Evolutionary conservation across 2,329 filamentous ascomycete genomes (phyloP), one percentile per base, ranked within the genome.

Genomic region (Fusarium acutatum): DNA sequence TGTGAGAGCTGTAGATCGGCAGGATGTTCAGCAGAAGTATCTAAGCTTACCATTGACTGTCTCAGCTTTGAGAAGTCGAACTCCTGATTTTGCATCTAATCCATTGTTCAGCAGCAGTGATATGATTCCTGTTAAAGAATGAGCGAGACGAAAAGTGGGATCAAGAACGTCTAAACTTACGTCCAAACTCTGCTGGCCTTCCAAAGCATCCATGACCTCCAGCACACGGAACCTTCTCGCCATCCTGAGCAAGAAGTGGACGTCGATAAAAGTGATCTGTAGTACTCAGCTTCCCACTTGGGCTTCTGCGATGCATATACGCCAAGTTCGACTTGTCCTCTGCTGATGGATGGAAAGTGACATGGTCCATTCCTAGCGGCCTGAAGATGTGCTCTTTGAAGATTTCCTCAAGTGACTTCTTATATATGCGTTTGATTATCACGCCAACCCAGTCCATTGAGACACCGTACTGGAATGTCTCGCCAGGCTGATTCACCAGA

Each of bases 81-180:
- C 34, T 22, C 50, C 24, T 13, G 13, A n/a, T 37, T 53, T 22
- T 1, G 24, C 32, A 53, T 53, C 50, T 1, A 28, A 0, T 9
- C 50, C 24, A 3, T 26, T 1, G 5, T 37, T 53, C 24, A 37
- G 4, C 0, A 53, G 24, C 1, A 53, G 5, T 13, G 32, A 53
- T 0, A 53, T 37, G 1, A 53, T 10, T 13, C 18, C 32, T 37
- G 13, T 2, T 2, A 7, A 3, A 12, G 2, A 17, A 0, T 53
- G 12, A 53, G 30, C 15, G 1, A 14, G 17, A 24, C 10, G 3
- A 5, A 2, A 9, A 18, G 4, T 1, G 24, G 5, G 0, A 50
- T 2, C 6, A 24, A 24, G 10, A 11, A 7, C 0, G 3, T 6
- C 2, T 53, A 10, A 2, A 37, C 32, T 22, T 12, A 53, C 32